Percentiles rank a stretch among this genome's conserved stretches.
Evolutionary conservation across 176 grass and related monocot species (phyloP).

Genomic region (Thinopyrum elongatum): DNA sequence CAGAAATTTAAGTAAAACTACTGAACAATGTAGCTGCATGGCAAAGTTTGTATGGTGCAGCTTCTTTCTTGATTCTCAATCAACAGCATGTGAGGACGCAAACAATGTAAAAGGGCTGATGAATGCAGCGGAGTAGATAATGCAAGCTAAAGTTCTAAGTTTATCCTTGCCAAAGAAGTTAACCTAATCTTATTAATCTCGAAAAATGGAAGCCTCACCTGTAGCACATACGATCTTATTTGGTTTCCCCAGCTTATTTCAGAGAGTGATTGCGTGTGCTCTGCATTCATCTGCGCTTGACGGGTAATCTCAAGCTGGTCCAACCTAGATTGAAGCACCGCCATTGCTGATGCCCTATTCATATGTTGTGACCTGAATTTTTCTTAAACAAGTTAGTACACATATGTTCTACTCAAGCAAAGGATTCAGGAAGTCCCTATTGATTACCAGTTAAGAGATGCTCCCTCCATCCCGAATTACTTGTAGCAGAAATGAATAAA

Average conservation of each 20-base stretch:
- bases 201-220: constrained; percentile 59
- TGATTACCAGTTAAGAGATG: background rate
- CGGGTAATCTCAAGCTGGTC: constrained; percentile 94
- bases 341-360: constrained; percentile 95
- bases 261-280: constrained; percentile 89
- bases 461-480: no score
- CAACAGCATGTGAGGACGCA: background rate
- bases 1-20: background rate
- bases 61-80: constrained; percentile 16
- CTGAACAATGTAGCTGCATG: background rate
- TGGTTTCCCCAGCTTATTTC: constrained; percentile 97
- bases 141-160: background rate
- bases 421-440: background rate
- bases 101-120: constrained; percentile 5
- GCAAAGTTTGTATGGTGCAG: background rate
- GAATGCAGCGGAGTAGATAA: background rate
- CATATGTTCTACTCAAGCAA: background rate
- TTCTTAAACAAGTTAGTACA: constrained; percentile 19
- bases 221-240: constrained; percentile 96
- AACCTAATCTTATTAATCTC: constrained; percentile 1
- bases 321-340: constrained; percentile 85
- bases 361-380: constrained; percentile 81
- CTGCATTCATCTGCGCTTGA: constrained; percentile 91
- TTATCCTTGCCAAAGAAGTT: constrained; percentile 8
- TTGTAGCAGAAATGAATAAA: no score